Evolutionary conservation across 305 asterid genomes (phyloP).

Genomic region (Rubia balearica): DNA sequence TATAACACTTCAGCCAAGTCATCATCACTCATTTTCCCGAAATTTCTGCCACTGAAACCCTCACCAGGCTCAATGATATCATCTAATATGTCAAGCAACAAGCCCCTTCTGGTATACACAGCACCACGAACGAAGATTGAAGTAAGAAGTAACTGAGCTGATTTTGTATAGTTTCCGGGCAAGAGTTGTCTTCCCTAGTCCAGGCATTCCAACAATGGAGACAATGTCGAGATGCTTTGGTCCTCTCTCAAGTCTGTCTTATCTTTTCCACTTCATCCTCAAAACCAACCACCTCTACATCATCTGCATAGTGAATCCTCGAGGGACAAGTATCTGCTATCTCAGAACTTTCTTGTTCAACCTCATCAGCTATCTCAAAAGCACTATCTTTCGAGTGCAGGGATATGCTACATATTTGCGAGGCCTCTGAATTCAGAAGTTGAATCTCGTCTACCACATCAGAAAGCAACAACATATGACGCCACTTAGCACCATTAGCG

Average conservation of each 20-base stretch:
- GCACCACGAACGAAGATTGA: neutral
- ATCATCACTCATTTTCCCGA: neutral
- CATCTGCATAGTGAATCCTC: neutral
- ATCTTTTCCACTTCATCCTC: neutral
- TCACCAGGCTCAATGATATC: neutral
- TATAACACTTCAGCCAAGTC: neutral
- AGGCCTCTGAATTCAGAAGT: neutral
- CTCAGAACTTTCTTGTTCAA: neutral
- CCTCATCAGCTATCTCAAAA: neutral
- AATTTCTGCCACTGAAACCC: neutral
- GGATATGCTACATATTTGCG: neutral
- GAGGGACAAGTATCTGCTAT: neutral
- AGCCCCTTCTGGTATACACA: neutral
- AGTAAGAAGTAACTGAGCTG: neutral
- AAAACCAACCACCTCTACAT: neutral
- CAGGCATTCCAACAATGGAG: neutral
- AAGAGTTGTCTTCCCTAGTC: neutral
- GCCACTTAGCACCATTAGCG: neutral
- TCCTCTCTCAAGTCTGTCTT: neutral
- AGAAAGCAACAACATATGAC: neutral
- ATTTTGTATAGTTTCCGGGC: neutral
- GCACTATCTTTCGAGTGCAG: neutral
- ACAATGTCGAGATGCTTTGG: slow-evolving; percentile 1
- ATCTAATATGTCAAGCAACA: neutral
- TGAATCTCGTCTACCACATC: neutral